These are phyloP conservation scores for Geosmithia flava DNA, from an alignment of 2,329 filamentous ascomycete species.

Conservation along the genomic window DNA sequence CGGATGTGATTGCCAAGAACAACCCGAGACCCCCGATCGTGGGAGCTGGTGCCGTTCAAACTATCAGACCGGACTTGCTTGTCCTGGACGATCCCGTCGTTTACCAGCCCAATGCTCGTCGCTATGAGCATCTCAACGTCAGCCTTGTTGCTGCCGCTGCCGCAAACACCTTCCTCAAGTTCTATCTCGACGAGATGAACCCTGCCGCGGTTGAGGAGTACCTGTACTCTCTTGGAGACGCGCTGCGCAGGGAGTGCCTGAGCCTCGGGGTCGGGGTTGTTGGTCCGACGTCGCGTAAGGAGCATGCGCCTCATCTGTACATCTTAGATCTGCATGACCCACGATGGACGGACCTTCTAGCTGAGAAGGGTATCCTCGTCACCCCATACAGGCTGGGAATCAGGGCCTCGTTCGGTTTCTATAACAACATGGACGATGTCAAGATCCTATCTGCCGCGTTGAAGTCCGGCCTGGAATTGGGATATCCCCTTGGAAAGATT, in stretches of 20 bases:
- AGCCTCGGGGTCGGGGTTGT: constrained; percentile 9
- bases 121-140: constrained; percentile 17
- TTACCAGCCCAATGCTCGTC: constrained; percentile 10
- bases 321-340: constrained; percentile 10
- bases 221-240: constrained; percentile 11
- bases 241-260: constrained; percentile 7
- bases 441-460: constrained; percentile 4
- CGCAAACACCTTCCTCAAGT: constrained; percentile 10
- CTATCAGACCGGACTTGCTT: constrained; percentile 8
- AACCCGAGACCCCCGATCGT: constrained; percentile 14
- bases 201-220: constrained; percentile 12
- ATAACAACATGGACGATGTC: constrained; percentile 10
- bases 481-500: too few relatives aligned
- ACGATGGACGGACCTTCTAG: constrained; percentile 10
- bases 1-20: constrained; percentile 7
- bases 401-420: constrained; percentile 14
- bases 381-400: constrained; percentile 13
- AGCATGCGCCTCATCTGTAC: constrained; percentile 15
- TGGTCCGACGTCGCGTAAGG: constrained; percentile 7
- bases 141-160: constrained; percentile 11
- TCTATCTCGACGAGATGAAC: constrained; percentile 13
- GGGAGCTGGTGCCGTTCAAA: constrained; percentile 10
- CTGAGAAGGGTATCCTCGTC: constrained; percentile 4
- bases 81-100: constrained; percentile 6
- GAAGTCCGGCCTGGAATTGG: neutral